Evolutionary conservation across 78 protist species (phyloP).

Genomic region (Dictyostelium capitatum): DNA sequence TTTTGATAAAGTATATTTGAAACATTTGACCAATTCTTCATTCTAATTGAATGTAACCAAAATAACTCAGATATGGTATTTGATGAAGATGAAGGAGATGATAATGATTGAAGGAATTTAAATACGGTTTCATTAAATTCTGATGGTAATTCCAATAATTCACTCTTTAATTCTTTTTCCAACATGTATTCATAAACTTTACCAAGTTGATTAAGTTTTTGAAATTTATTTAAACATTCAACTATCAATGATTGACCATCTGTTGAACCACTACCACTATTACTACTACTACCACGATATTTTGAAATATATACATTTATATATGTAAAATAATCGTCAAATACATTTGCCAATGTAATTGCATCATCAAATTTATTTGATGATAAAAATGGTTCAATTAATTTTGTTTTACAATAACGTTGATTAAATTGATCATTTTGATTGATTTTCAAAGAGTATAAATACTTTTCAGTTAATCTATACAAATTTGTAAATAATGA

Average conservation of each 20-base stretch:
- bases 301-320: conserved; percentile 34
- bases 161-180: conserved; percentile 10
- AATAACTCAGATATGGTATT: neutral
- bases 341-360: conserved; percentile 27
- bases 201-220: neutral
- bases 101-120: conserved; percentile 6
- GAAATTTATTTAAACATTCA: neutral
- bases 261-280: neutral
- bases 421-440: neutral
- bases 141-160: conserved; percentile 39
- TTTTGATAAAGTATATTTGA: neutral
- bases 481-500: neutral
- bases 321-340: conserved; percentile 18
- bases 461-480: neutral
- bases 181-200: conserved; percentile 43
- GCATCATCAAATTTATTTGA: neutral
- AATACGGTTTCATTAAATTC: conserved; percentile 18
- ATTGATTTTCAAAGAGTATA: conserved; percentile 8
- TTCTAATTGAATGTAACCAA: conserved; percentile 36
- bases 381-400: conserved; percentile 9
- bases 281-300: neutral
- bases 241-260: neutral
- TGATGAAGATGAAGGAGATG: neutral
- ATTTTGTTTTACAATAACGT: neutral
- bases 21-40: conserved; percentile 8